These are phyloP conservation scores for Liriodendron chinense DNA, from an alignment of 164 flowering plant species.

Conservation along the genomic window DNA sequence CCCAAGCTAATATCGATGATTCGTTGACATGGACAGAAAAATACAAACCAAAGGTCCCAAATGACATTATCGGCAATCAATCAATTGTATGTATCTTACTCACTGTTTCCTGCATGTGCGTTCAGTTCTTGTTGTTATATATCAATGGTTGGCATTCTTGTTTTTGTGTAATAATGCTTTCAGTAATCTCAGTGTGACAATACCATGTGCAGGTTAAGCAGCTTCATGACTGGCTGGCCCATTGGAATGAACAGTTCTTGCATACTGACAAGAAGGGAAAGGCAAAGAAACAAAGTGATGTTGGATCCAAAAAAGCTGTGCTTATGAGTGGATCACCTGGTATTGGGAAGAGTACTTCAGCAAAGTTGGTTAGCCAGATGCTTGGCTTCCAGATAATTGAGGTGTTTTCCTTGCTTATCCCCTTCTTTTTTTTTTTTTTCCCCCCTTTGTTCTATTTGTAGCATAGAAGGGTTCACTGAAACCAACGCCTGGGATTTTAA, in stretches of 20 bases:
- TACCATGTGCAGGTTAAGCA: conserved; percentile 65
- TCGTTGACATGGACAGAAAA: conserved; percentile 86
- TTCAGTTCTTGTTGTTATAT: not conserved
- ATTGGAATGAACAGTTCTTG: conserved; percentile 74
- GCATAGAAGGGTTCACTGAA: not conserved
- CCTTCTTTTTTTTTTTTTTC: no score
- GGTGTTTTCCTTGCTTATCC: conserved; percentile 30
- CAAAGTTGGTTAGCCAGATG: conserved; percentile 92
- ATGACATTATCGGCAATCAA: conserved; percentile 88
- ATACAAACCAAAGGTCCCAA: conserved; percentile 76
- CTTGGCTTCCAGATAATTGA: conserved; percentile 82
- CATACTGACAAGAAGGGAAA: conserved; percentile 50
- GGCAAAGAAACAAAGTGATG: conserved; percentile 68
- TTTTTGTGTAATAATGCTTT: not conserved
- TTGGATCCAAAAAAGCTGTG: conserved; percentile 79
- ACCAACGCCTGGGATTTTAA: not conserved
- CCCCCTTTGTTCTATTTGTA: conserved; percentile 1
- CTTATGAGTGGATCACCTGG: conserved; percentile 92
- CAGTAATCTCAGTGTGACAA: not conserved
- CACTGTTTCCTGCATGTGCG: not conserved
- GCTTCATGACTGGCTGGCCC: conserved; percentile 81
- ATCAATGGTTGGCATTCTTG: not conserved
- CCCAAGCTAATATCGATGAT: conserved; percentile 19
- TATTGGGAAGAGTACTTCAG: conserved; percentile 92
- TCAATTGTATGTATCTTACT: conserved; percentile 55